These are phyloP conservation scores for Pythium oligandrum DNA, from an alignment of 352 stramenopile species.

Conservation along the genomic window DNA sequence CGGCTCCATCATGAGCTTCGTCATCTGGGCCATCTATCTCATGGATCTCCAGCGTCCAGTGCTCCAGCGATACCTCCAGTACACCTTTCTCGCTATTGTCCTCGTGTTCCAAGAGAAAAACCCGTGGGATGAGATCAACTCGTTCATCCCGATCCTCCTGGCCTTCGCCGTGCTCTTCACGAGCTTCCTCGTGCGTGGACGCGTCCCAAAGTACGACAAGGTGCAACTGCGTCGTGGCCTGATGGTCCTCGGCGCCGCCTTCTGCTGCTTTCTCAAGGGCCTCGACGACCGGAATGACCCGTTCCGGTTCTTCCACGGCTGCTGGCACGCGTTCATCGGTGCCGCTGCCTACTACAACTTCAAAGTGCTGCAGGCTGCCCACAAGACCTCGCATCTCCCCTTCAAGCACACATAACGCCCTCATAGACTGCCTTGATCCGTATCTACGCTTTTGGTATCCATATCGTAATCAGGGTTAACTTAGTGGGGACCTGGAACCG, in stretches of 20 bases:
- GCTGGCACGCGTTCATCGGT: conserved; percentile 73
- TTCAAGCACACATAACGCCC: conserved; percentile 8
- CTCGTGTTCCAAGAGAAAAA: conserved; percentile 76
- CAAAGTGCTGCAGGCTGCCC: conserved; percentile 33
- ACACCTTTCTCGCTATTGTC: conserved; percentile 56
- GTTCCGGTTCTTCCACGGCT: conserved; percentile 80
- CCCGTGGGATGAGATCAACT: conserved; percentile 65
- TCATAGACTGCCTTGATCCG: too few relatives aligned
- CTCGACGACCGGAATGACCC: conserved; percentile 71
- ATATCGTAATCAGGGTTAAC: conserved; percentile 5
- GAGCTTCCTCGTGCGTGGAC: conserved; percentile 33
- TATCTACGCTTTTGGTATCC: too few relatives aligned
- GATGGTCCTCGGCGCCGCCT: conserved; percentile 35
- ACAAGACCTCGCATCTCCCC: conserved; percentile 15
- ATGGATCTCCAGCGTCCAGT: conserved; percentile 51
- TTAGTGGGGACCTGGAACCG: conserved; percentile 1
- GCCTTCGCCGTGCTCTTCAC: conserved; percentile 39
- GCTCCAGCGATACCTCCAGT: conserved; percentile 56
- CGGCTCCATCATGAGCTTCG: conserved; percentile 79
- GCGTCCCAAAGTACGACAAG: conserved; percentile 52
- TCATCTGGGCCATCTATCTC: conserved; percentile 70
- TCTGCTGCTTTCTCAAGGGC: conserved; percentile 56
- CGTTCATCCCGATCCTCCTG: conserved; percentile 35
- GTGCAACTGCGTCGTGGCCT: conserved; percentile 40
- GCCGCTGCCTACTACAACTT: conserved; percentile 74